phyloP scores from a whole-genome alignment of 257 asterid species.

The Avicennia marina region DNA sequence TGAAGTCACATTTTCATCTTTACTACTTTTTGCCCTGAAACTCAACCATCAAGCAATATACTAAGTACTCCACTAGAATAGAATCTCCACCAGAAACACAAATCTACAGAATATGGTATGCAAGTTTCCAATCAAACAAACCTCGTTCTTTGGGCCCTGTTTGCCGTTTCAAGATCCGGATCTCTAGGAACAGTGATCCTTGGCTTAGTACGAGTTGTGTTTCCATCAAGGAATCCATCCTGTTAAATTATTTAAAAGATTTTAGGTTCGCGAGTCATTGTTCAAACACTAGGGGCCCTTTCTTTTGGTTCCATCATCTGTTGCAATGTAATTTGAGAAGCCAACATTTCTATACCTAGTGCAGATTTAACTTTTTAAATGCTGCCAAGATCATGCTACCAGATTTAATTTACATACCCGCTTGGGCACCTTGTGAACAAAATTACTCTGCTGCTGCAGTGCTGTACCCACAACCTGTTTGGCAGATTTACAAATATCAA shows the following conservation, averaged over 20 bases:
- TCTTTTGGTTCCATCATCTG: too few relatives aligned
- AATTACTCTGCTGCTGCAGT: constrained; percentile 58
- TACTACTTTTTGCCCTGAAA: constrained; percentile 55
- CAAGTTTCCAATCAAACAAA: constrained; percentile 9
- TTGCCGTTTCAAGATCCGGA: constrained; percentile 80
- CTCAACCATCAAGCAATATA: constrained; percentile 17
- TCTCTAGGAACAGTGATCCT: constrained; percentile 78
- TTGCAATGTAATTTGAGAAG: too few relatives aligned
- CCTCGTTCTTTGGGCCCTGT: constrained; percentile 76
- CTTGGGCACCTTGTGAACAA: constrained; percentile 71
- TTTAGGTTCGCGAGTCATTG: not conserved
- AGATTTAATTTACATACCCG: constrained; percentile 40
- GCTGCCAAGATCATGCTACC: not conserved
- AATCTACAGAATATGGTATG: too few relatives aligned
- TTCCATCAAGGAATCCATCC: constrained; percentile 50
- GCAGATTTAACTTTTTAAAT: not conserved
- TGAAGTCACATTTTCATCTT: constrained; percentile 45
- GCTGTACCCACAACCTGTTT: constrained; percentile 57
- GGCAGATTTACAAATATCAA: constrained; percentile 15
- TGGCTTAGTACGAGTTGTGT: constrained; percentile 31
- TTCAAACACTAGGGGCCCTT: not conserved
- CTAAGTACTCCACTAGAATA: constrained; percentile 3
- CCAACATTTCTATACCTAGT: too few relatives aligned
- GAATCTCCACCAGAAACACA: not conserved
- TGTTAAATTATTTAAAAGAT: constrained; percentile 26